Percentiles rank a stretch among this genome's conserved stretches.
Evolutionary conservation across 768 basidiomycete species (phyloP).

Genomic region (Pulveroboletus ravenelii): DNA sequence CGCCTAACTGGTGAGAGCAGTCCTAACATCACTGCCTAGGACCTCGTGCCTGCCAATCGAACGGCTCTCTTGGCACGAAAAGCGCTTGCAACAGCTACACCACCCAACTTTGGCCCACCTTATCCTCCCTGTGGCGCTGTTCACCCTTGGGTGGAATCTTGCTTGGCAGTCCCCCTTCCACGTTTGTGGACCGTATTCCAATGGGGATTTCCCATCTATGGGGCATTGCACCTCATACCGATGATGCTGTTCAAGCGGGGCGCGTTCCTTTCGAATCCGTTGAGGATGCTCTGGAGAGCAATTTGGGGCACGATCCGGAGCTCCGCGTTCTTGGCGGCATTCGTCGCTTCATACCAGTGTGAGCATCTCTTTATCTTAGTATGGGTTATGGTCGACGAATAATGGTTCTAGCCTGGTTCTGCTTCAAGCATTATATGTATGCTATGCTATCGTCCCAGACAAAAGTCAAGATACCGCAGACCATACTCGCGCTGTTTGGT

Average conservation of each 20-base stretch:
- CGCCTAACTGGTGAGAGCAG: not conserved
- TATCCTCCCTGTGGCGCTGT: conserved; percentile 67
- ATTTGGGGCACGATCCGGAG: conserved; percentile 73
- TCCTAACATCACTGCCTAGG: conserved; percentile 32
- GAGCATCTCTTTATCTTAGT: conserved; percentile 14
- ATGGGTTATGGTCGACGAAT: not conserved
- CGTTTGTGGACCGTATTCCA: conserved; percentile 78
- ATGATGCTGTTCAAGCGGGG: conserved; percentile 76
- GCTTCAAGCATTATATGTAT: conserved; percentile 61
- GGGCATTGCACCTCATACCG: conserved; percentile 87
- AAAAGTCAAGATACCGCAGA: conserved; percentile 36
- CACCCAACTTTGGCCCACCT: conserved; percentile 42
- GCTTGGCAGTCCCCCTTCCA: conserved; percentile 39
- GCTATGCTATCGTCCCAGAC: conserved; percentile 40
- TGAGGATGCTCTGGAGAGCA: conserved; percentile 59
- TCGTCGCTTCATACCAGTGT: conserved; percentile 83
- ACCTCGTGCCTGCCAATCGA: conserved; percentile 50
- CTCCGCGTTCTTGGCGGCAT: conserved; percentile 81
- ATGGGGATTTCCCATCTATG: conserved; percentile 83
- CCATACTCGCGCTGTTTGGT: conserved; percentile 51
- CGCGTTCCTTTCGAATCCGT: conserved; percentile 60
- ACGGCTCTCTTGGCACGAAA: conserved; percentile 44
- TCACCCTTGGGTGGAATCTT: conserved; percentile 66
- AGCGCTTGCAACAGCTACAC: conserved; percentile 29
- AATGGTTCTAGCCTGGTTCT: conserved; percentile 48